Percentiles rank a stretch among this genome's conserved stretches.
phyloP scores from a whole-genome alignment of 495 filamentous ascomycete species.

The Thermothielavioides terrestris region DNA sequence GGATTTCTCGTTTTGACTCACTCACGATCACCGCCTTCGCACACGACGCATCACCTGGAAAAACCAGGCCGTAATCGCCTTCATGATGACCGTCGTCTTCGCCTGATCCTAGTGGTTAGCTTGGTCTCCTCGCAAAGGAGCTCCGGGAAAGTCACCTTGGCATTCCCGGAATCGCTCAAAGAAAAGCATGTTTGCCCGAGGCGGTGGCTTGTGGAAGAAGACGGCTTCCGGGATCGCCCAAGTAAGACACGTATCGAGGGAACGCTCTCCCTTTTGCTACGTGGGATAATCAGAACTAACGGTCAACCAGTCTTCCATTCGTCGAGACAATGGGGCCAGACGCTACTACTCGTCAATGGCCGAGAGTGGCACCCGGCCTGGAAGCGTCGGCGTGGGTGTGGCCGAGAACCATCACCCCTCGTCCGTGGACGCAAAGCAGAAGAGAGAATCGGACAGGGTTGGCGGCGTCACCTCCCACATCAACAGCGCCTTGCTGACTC shows the following conservation, averaged over 20 bases:
- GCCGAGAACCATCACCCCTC: slow-evolving; percentile 24
- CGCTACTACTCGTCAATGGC: slow-evolving; percentile 8
- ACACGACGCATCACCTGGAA: not conserved
- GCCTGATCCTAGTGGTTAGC: not conserved
- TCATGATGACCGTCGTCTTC: not conserved
- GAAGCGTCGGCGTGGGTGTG: not conserved
- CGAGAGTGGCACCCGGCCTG: slow-evolving; percentile 7
- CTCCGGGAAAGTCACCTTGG: not conserved
- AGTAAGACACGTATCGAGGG: slow-evolving; percentile 9
- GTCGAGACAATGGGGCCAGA: not conserved
- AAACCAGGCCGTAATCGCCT: not conserved
- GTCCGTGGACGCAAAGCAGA: slow-evolving; percentile 34
- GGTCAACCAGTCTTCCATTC: not conserved
- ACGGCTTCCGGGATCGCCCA: slow-evolving; percentile 17
- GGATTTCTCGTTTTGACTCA: slow-evolving; percentile 1
- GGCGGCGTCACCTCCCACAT: not conserved
- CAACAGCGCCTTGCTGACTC: slow-evolving; percentile 7
- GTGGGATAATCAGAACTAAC: not conserved
- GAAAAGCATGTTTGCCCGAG: slow-evolving; percentile 18
- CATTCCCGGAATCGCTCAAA: not conserved
- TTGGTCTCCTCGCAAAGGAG: slow-evolving; percentile 6
- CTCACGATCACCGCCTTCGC: slow-evolving; percentile 1
- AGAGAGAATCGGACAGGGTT: slow-evolving; percentile 37
- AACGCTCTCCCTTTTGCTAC: not conserved
- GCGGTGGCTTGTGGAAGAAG: slow-evolving; percentile 16